These are phyloP conservation scores for Diaporthe vexans DNA, from an alignment of 2,329 filamentous ascomycete species.

Conservation along the genomic window DNA sequence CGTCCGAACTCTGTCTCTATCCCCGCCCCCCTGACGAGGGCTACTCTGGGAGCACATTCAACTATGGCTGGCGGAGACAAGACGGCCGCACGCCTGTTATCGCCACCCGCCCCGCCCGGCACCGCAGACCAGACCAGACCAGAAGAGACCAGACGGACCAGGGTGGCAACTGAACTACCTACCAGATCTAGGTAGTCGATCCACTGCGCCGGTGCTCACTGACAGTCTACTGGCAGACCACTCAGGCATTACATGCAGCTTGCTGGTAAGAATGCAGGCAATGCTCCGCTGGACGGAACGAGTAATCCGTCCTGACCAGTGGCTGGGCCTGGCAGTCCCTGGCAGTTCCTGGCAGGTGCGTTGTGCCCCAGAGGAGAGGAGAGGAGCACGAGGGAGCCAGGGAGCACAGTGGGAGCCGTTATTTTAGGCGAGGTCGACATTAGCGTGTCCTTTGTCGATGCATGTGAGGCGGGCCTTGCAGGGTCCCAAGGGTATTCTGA, in stretches of 20 bases:
- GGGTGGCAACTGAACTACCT: slow-evolving; percentile 13
- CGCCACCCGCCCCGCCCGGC: slow-evolving; percentile 10
- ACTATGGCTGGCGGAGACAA: slow-evolving; percentile 8
- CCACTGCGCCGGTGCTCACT: slow-evolving; percentile 5
- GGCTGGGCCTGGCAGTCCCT: slow-evolving; percentile 15
- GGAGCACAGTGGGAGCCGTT: slow-evolving; percentile 12
- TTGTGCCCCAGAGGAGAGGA: background rate
- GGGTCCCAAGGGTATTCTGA: slow-evolving; percentile 15
- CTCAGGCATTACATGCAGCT: background rate
- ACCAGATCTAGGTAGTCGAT: slow-evolving; percentile 1
- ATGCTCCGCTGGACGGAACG: slow-evolving; percentile 32
- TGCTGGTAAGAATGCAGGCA: slow-evolving; percentile 22
- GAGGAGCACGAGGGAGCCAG: slow-evolving; percentile 5
- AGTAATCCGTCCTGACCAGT: slow-evolving; percentile 26
- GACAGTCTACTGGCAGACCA: background rate
- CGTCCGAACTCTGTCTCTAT: slow-evolving; percentile 31
- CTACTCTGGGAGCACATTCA: background rate
- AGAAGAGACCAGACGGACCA: slow-evolving; percentile 14
- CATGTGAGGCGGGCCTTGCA: slow-evolving; percentile 19
- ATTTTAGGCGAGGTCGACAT: slow-evolving; percentile 16
- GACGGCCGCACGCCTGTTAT: background rate
- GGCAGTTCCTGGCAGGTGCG: background rate
- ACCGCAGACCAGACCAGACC: background rate
- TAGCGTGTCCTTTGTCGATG: slow-evolving; percentile 18
- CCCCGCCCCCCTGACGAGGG: slow-evolving; percentile 20